phyloP scores from a whole-genome alignment of 2,329 filamentous ascomycete genomes.

The Talaromyces islandicus region DNA sequence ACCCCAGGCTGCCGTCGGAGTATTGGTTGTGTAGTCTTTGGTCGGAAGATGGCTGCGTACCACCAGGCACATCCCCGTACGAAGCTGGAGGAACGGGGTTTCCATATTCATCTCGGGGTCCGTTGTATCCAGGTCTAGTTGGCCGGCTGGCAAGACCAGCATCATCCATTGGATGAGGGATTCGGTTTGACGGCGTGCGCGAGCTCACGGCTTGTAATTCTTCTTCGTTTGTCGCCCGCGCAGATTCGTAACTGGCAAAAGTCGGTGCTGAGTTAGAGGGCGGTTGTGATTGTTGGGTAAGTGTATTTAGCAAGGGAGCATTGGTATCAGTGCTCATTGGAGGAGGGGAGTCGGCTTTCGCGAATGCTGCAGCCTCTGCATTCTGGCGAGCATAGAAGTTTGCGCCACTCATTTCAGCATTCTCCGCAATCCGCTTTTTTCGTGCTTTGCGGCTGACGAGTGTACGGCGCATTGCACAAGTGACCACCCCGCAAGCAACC shows the following conservation, averaged over 20 bases:
- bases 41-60: slow-evolving; percentile 38
- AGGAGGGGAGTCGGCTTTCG: slow-evolving; percentile 48
- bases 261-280: slow-evolving; percentile 41
- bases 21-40: slow-evolving; percentile 40
- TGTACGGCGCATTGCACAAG: slow-evolving; percentile 90
- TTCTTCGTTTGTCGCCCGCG: slow-evolving; percentile 10
- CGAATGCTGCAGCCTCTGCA: slow-evolving; percentile 24
- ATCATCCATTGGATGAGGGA: neutral
- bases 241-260: slow-evolving; percentile 39
- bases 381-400: slow-evolving; percentile 72
- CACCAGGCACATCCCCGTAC: slow-evolving; percentile 22
- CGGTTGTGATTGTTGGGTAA: slow-evolving; percentile 17
- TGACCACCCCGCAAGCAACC: slow-evolving; percentile 72
- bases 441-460: slow-evolving; percentile 88
- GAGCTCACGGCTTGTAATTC: slow-evolving; percentile 6
- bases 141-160: neutral
- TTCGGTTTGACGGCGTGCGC: neutral
- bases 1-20: slow-evolving; percentile 42
- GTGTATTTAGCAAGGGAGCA: slow-evolving; percentile 52
- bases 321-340: slow-evolving; percentile 50
- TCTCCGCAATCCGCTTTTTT: slow-evolving; percentile 84
- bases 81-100: slow-evolving; percentile 32
- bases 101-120: slow-evolving; percentile 35
- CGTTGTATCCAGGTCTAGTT: slow-evolving; percentile 21
- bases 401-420: slow-evolving; percentile 94